Base-by-base conservation (phyloP, 2,329 filamentous ascomycete species). In the Trichophyton verrucosum region DNA sequence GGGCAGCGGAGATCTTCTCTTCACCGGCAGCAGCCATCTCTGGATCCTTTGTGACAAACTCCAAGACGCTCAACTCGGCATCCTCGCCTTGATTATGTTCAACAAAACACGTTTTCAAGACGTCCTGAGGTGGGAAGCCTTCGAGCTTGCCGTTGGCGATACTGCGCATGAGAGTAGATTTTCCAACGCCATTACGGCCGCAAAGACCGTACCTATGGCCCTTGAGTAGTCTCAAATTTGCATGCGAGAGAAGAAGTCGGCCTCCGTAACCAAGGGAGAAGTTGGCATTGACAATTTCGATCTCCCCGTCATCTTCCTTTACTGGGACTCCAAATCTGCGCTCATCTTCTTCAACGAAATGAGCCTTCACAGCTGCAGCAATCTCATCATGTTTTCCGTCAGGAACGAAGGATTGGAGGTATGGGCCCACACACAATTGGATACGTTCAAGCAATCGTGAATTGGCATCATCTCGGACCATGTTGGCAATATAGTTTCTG, bases 31-130 rank as follows among this genome's bases (percentile, higher is more conserved):
- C 82, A 59, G 86, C 86, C 65, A 97, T 89, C 62, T 88, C 86
- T 2, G 91, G 90, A 69, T 97, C 92, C 76, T 95, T 95, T 65
- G 85, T 80, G 66, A 95, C 88, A 72, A 95, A 99, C 61, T 97
- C 88, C 17, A 97, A 81, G 70, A 99, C 97, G 76, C 86, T 96
- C 63, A 97, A 87, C 65, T 97, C 91, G 40, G 94, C 92, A 75
- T 96, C 92, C 75, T 97, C 94, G 61, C 94, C 94, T 77, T 99
- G 92, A 78, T 97, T 97, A 80, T 99, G 94, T 79, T 99, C 94
- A 49, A 99, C 94, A 71, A 97, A 99, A 77, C 92, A 97, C 9
- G 92, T 97, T 68, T 89, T 88, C 69, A 99, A 85, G 62, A 91
- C 87, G 66, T 96, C 91, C 72, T 94, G 91, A 15, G 90, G 81